Evolutionary conservation across 179 eudicot species (phyloP).

Genomic region (Amaranthus tricolor): DNA sequence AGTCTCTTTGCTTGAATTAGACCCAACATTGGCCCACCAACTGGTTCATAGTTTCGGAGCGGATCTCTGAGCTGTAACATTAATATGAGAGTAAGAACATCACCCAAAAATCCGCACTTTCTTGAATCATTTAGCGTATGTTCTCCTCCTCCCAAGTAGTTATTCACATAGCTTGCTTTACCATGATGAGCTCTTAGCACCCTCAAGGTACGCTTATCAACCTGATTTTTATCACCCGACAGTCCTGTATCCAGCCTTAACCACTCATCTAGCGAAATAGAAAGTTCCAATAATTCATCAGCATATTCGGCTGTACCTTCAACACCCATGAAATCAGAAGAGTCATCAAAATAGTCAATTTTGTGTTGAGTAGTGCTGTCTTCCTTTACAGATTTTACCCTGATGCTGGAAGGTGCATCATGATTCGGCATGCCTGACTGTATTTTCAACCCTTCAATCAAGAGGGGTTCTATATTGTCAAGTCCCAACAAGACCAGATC

Average conservation of each 20-base stretch:
- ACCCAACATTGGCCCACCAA: conserved; percentile 64
- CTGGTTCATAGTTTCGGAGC: conserved; percentile 57
- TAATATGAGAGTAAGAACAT: conserved; percentile 44
- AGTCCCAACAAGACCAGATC: conserved; percentile 47
- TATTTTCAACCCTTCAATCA: conserved; percentile 62
- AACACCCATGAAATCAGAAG: conserved; percentile 10
- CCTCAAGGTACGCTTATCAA: conserved; percentile 28
- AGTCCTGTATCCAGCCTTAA: conserved; percentile 47
- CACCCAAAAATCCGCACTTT: conserved; percentile 33
- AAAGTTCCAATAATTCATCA: conserved; percentile 42
- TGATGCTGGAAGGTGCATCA: conserved; percentile 57
- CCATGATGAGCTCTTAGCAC: conserved; percentile 40
- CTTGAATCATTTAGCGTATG: conserved; percentile 14
- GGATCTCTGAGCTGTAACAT: conserved; percentile 71
- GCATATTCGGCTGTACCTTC: conserved; percentile 19
- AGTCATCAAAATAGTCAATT: conserved; percentile 8
- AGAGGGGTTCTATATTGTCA: conserved; percentile 50
- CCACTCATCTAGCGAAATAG: conserved; percentile 60
- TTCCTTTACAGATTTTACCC: conserved; percentile 26
- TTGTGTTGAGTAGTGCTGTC: conserved; percentile 15
- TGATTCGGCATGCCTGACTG: conserved; percentile 56
- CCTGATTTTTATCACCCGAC: conserved; percentile 23
- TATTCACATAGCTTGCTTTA: conserved; percentile 16
- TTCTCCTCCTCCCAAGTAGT: conserved; percentile 17
- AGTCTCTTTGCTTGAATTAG: conserved; percentile 50